phyloP scores from a whole-genome alignment of 1,139 yeast genomes.

The Yamadazyma kanchanaburiensis region DNA sequence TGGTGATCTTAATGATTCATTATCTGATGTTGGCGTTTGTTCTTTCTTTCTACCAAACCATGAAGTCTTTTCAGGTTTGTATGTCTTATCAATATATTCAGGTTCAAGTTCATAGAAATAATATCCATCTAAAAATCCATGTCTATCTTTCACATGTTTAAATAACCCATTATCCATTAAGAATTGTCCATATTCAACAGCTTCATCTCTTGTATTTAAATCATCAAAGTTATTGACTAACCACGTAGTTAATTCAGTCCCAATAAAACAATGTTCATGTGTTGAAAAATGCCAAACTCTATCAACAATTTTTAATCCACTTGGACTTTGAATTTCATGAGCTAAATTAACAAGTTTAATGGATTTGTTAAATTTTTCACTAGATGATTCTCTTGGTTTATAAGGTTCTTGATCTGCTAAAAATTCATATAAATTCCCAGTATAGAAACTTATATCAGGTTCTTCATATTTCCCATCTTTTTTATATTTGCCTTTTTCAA shows the following conservation, averaged over 20 bases:
- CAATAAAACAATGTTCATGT: slow-evolving; percentile 77
- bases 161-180: slow-evolving; percentile 72
- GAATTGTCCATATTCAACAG: slow-evolving; percentile 72
- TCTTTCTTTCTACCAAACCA: slow-evolving; percentile 36
- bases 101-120: slow-evolving; percentile 76
- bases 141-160: slow-evolving; percentile 78
- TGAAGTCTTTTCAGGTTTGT: slow-evolving; percentile 14
- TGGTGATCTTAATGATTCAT: slow-evolving; percentile 21
- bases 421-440: slow-evolving; percentile 76
- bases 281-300: slow-evolving; percentile 89
- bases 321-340: slow-evolving; percentile 61
- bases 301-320: slow-evolving; percentile 66
- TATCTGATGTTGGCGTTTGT: slow-evolving; percentile 22
- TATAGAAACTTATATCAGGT: slow-evolving; percentile 82
- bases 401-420: slow-evolving; percentile 39
- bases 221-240: slow-evolving; percentile 73
- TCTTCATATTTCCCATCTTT: slow-evolving; percentile 29
- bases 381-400: slow-evolving; percentile 26
- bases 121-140: slow-evolving; percentile 86
- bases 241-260: slow-evolving; percentile 87
- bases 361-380: slow-evolving; percentile 35
- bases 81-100: slow-evolving; percentile 45
- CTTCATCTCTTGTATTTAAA: slow-evolving; percentile 77
- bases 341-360: slow-evolving; percentile 49
- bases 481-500: slow-evolving; percentile 52